A percentile compares a stretch with the other conserved stretches of the same genome.
phyloP scores from a whole-genome alignment of 805 yeast genomes.

The Monosporozyma servazzii region DNA sequence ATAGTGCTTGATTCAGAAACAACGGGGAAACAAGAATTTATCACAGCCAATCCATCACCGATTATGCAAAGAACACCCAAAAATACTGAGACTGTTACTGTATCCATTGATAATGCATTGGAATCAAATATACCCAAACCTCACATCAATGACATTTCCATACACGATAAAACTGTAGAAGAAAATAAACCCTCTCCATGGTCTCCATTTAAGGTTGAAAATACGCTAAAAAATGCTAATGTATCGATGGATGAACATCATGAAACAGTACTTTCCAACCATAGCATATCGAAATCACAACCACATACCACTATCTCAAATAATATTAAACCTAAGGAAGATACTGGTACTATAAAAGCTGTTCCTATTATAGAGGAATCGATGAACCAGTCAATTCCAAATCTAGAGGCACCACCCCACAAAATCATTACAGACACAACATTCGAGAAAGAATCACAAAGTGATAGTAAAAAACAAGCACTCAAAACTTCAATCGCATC shows the following conservation, averaged over 20 bases:
- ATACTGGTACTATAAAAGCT: neutral
- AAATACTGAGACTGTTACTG: neutral
- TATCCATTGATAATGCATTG: conserved; percentile 5
- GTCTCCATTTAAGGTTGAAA: conserved; percentile 24
- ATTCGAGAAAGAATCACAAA: neutral
- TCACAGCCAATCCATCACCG: conserved; percentile 1
- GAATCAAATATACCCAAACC: neutral
- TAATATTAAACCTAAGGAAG: neutral
- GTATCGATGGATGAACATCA: neutral
- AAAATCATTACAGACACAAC: neutral
- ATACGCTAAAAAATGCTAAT: conserved; percentile 4
- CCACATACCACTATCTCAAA: neutral
- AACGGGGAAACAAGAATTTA: conserved; percentile 3
- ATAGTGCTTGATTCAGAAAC: neutral
- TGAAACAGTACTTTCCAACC: neutral
- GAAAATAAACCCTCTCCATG: conserved; percentile 11
- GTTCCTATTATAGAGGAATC: neutral
- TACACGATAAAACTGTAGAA: neutral
- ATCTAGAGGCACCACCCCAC: neutral
- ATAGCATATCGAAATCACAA: neutral
- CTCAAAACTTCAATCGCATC: neutral
- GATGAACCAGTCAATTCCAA: neutral
- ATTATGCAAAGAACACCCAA: conserved; percentile 3
- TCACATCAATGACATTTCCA: neutral
- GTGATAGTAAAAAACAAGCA: neutral